Evolutionary conservation across 106 monocot genomes (phyloP), one percentile per base, ranked within the genome.

Genomic region (Dioscorea dumetorum): DNA sequence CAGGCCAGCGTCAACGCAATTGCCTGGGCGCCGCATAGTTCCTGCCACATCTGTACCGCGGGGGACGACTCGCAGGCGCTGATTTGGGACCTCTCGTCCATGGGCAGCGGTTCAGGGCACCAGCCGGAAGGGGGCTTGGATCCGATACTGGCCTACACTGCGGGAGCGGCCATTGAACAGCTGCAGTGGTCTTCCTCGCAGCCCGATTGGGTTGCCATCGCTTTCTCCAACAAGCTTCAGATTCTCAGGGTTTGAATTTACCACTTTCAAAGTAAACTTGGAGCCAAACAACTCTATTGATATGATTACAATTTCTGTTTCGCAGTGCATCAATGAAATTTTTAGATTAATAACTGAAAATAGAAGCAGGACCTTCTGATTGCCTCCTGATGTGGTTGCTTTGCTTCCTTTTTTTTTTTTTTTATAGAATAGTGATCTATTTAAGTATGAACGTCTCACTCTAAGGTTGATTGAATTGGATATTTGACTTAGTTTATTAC

Each of bases 151-250:
- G 88, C 84, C 0, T 97, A 97, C 68, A 78, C 84, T 0, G 95
- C 95, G 0, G 95, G 95, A 12, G 79, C 91, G 10, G 88, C 91
- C 86, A 92, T 92, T 63, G 89, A 97, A 79, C 97, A 97, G 82
- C 87, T 97, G 32, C 91, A 97, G 80, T 97, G 97, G 97, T 97
- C 91, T 1, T 82, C 97, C 12, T 82, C 88, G 12, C 97, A 97
- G 71, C 88, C 84, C 6, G 97, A 97, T 59, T 97, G 97, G 97
- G 89, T 97, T 21, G 89, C 92, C n/a, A 97, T 97, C 49, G 91
- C 91, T 7, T 97, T 97, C 76, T 64, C 97, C 58, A 75, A 33
- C 60, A 92, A 86, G 78, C 79, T 97, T 5, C 97, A 92, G 76
- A 86, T 92, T 52, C 97, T 97, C n/a, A 77, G 91, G 70, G 88